phyloP scores from a whole-genome alignment of 495 filamentous ascomycete species.

The Cetradonia linearis region DNA sequence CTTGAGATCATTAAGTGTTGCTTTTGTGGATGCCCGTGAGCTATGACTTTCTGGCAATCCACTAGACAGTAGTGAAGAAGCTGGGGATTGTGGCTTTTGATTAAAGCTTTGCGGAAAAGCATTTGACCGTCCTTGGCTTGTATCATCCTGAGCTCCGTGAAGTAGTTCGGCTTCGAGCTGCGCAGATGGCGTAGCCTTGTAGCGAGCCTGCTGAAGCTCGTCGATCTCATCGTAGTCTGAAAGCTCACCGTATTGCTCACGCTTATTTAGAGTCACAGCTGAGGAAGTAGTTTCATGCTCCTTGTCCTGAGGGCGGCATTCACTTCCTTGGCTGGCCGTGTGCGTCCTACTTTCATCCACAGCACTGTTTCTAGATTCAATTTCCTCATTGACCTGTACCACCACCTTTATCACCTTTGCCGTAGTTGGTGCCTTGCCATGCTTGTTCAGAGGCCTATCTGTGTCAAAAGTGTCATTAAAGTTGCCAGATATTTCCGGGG shows the following conservation, averaged over 20 bases:
- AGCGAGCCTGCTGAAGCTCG: constrained; percentile 23
- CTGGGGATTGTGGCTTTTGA: background rate
- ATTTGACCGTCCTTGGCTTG: background rate
- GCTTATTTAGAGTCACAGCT: background rate
- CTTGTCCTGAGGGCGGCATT: background rate
- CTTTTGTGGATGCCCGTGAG: background rate
- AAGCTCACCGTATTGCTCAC: background rate
- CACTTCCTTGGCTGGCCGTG: background rate
- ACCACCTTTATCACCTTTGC: background rate
- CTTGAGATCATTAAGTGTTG: background rate
- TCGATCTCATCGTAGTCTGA: constrained; percentile 10
- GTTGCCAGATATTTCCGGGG: background rate
- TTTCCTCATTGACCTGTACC: background rate
- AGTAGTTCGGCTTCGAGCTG: background rate
- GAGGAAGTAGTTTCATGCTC: background rate
- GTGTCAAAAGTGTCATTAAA: background rate
- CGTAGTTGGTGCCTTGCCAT: background rate
- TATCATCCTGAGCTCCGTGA: background rate
- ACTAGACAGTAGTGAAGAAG: constrained; percentile 1
- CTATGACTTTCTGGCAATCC: background rate
- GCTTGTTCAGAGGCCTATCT: too few species aligned
- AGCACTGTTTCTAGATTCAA: background rate
- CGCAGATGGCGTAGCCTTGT: constrained; percentile 2
- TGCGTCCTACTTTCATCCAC: background rate
- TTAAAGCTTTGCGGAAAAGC: background rate